Conservation (phyloP, 768 basidiomycete genomes). For the Termitomyces sp. region DNA sequence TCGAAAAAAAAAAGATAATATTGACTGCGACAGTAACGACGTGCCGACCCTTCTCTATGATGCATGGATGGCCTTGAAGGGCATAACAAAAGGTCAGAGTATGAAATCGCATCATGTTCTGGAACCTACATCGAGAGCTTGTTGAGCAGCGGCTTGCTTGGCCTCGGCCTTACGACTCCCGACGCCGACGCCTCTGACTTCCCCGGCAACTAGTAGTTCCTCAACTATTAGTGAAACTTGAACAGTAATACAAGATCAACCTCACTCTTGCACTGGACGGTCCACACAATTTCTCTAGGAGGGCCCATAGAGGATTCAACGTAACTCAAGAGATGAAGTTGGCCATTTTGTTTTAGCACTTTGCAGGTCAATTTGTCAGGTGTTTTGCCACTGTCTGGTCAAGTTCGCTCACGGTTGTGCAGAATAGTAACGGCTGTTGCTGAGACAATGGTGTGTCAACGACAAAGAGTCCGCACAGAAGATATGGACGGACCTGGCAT, state of each 20-base stretch:
- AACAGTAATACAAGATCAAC: neutral
- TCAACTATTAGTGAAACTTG: neutral
- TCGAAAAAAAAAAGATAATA: neutral
- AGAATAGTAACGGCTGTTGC: constrained; percentile 24
- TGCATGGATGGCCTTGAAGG: constrained; percentile 4
- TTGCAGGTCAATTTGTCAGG: neutral
- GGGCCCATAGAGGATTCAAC: constrained; percentile 35
- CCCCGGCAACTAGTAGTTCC: constrained; percentile 37
- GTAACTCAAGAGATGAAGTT: constrained; percentile 32
- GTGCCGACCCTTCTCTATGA: neutral
- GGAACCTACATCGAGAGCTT: constrained; percentile 33
- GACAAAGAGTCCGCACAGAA: neutral
- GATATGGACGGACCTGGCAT: constrained; percentile 16
- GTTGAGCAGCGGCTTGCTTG: constrained; percentile 43
- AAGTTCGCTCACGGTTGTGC: constrained; percentile 40
- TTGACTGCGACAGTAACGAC: neutral
- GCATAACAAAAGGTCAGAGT: neutral
- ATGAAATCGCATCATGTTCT: neutral
- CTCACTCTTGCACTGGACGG: constrained; percentile 51
- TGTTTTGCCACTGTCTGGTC: too few relatives aligned
- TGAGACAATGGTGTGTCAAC: neutral
- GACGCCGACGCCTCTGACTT: constrained; percentile 40
- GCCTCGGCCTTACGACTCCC: constrained; percentile 40
- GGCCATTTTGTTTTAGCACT: constrained; percentile 25
- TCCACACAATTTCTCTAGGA: constrained; percentile 41